phyloP scores from a whole-genome alignment of 1,139 yeast species.

The Arxiozyma slooffiae region DNA sequence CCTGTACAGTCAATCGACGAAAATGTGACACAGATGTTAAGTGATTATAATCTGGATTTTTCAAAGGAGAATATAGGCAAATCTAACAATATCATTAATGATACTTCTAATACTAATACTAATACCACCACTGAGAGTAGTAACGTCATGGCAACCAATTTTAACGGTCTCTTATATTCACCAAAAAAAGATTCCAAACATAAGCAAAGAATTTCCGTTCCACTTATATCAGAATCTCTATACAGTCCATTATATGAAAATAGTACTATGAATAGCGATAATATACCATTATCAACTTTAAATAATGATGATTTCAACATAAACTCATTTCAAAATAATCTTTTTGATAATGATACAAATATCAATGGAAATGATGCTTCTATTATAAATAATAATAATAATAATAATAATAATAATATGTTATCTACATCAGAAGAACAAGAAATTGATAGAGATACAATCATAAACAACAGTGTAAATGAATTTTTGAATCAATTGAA shows the following conservation, averaged over 20 bases:
- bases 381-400: neutral
- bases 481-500: slow-evolving; percentile 1
- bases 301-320: slow-evolving; percentile 1
- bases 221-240: slow-evolving; percentile 17
- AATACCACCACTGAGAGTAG: neutral
- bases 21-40: slow-evolving; percentile 15
- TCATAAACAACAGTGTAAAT: neutral
- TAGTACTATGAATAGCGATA: neutral
- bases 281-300: neutral
- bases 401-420: neutral
- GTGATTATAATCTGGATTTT: slow-evolving; percentile 25
- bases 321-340: neutral
- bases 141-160: neutral
- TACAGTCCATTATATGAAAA: slow-evolving; percentile 17
- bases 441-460: neutral
- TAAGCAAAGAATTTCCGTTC: slow-evolving; percentile 16
- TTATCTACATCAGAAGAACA: neutral
- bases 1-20: neutral
- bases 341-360: neutral
- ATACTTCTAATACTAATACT: neutral
- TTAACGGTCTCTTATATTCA: slow-evolving; percentile 1
- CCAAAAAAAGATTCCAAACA: slow-evolving; percentile 3
- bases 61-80: neutral
- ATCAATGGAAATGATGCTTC: neutral
- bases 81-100: slow-evolving; percentile 1